phyloP scores from a whole-genome alignment of 2,329 filamentous ascomycete species.

The Trichophyton benhamiae region DNA sequence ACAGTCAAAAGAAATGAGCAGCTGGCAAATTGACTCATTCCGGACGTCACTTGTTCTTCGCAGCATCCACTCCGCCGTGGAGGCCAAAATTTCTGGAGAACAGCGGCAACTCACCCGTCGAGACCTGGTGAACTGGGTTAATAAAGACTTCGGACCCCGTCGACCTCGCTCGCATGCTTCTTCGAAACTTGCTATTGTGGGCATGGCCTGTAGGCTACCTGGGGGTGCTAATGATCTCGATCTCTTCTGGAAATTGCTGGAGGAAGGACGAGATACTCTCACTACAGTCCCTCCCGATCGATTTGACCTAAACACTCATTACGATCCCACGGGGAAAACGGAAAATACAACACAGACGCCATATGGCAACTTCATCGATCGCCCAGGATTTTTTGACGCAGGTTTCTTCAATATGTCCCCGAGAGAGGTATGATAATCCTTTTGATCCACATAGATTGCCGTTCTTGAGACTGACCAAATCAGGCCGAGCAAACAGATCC shows the following conservation, averaged over 20 bases:
- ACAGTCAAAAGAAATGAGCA: conserved; percentile 2
- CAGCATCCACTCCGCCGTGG: conserved; percentile 8
- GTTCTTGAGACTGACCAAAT: background rate
- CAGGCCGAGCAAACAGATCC: conserved; percentile 56
- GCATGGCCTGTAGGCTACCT: conserved; percentile 6
- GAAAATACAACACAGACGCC: conserved; percentile 14
- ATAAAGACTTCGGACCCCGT: background rate
- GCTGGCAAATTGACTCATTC: conserved; percentile 19
- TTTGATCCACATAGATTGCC: background rate
- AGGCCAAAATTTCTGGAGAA: background rate
- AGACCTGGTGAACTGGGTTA: background rate
- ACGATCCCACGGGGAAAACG: conserved; percentile 11
- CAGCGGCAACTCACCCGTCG: background rate
- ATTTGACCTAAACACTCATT: conserved; percentile 22
- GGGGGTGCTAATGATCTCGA: conserved; percentile 16
- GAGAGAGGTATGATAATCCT: conserved; percentile 41
- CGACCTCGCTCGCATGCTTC: background rate
- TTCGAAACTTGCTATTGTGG: conserved; percentile 9
- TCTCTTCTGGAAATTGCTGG: conserved; percentile 27
- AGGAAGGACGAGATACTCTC: conserved; percentile 18
- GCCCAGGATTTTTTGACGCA: conserved; percentile 61
- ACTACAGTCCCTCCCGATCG: conserved; percentile 21
- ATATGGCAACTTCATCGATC: conserved; percentile 31
- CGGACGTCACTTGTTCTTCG: conserved; percentile 19
- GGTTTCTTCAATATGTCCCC: conserved; percentile 74